Percentiles rank a stretch among this genome's conserved stretches.
These are phyloP conservation scores for Phytophthora pisi DNA, from an alignment of 352 stramenopile genomes.

Conservation along the genomic window DNA sequence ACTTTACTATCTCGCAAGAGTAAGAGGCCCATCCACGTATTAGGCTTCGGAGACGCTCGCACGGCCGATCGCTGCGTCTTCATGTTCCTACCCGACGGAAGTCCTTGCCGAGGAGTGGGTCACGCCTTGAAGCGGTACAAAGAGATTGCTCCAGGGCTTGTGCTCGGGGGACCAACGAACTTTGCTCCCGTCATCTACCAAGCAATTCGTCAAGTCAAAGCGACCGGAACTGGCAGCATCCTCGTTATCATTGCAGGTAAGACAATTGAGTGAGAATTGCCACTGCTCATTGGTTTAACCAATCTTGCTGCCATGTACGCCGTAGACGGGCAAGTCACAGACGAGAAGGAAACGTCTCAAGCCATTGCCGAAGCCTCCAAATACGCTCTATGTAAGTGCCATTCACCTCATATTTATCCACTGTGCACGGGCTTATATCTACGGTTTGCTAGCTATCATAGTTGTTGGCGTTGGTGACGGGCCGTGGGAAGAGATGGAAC, in stretches of 20 bases:
- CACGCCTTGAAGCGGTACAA: constrained; percentile 64
- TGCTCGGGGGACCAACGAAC: constrained; percentile 69
- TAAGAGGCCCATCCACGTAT: constrained; percentile 74
- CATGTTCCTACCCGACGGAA: constrained; percentile 46
- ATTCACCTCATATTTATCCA: neutral
- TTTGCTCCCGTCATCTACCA: constrained; percentile 84
- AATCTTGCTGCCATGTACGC: neutral
- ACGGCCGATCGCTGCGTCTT: constrained; percentile 66
- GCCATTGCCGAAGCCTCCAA: constrained; percentile 79
- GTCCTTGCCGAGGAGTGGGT: constrained; percentile 54
- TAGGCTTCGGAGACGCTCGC: constrained; percentile 71
- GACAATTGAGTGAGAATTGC: neutral
- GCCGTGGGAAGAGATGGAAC: constrained; percentile 74
- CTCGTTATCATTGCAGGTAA: constrained; percentile 74
- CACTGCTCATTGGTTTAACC: neutral
- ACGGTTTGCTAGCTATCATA: constrained; percentile 55
- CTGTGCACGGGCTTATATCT: neutral
- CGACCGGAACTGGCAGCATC: constrained; percentile 62
- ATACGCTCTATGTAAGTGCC: constrained; percentile 66
- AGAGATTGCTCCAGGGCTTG: constrained; percentile 52
- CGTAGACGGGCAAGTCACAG: constrained; percentile 70
- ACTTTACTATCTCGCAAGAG: constrained; percentile 74
- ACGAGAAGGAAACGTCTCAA: constrained; percentile 61
- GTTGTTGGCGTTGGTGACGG: constrained; percentile 80
- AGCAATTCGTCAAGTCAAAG: constrained; percentile 60